Evolutionary conservation across 2,329 filamentous ascomycete species (phyloP), one percentile per base, ranked within the genome.

Genomic region (Aspergillus fumigatus): DNA sequence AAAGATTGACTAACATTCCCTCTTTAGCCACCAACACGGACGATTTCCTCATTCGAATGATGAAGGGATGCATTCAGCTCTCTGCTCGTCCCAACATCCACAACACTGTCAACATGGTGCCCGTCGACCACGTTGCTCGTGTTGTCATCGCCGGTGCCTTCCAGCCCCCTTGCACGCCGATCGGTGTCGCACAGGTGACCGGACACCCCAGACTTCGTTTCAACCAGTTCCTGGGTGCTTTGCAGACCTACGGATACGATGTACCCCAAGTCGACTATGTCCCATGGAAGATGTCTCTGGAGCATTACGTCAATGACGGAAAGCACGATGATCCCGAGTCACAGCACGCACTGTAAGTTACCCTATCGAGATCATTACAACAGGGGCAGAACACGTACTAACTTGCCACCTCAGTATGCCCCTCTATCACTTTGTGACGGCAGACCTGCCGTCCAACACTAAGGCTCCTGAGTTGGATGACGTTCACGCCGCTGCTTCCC

Each of bases 91-190:
- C 92, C 1, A 82, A 84, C 63, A 95, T 97, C 64, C 75, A 80
- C 70, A 97, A 96, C 77, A 90, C 90, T 0, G 85, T 97, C 73
- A 97, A 97, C 77, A 85, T 88, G 72, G 89, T 96, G 0, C 92
- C 93, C 0, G 92, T 96, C 26, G 85, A 86, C 60, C 90, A 96
- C 63, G 92, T 97, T 38, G 84, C 88, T 1, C 82, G 84, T n/a
- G 84, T 96, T 7, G 88, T 96, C 26, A 85, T 91, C 19, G 90
- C 92, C 0, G 80, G 87, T 4, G 82, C 85, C 0, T 80, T 95
- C 65, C 82, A 87, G 67, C 86, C 86, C 0, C 80, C 85, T 2
- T 63, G 71, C n/a, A 64, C 68, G 11, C 77, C 78, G 3, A 73
- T 85, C 3, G 78, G 82, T 58, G 89, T 96, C 4, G 82, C 85